Conservation (phyloP, 352 stramenopile genomes). For the Phytopythium kandeliae region DNA sequence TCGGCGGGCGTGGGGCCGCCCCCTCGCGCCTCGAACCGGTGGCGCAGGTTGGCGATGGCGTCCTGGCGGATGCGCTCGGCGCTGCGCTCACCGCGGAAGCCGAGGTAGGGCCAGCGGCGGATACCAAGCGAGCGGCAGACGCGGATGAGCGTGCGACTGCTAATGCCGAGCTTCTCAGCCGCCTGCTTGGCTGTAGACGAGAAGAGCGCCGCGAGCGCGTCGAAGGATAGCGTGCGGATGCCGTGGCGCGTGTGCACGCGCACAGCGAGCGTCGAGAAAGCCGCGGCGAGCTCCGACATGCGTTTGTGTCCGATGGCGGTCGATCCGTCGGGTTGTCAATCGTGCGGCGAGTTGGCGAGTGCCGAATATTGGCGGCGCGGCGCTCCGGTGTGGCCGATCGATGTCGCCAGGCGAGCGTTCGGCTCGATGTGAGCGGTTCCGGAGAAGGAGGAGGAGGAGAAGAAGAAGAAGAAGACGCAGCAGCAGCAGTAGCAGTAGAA, state of each 20-base stretch:
- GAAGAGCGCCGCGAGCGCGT: constrained; percentile 62
- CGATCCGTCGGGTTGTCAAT: too few relatives aligned
- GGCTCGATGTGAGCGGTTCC: too few relatives aligned
- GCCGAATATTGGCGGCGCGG: background rate
- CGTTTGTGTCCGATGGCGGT: too few relatives aligned
- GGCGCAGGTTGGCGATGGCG: constrained; percentile 69
- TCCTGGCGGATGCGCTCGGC: constrained; percentile 73
- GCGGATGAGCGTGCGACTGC: constrained; percentile 69
- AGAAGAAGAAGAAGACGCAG: background rate
- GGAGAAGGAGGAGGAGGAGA: background rate
- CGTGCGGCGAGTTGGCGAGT: constrained; percentile 2
- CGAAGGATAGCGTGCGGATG: constrained; percentile 78
- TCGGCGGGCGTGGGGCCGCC: constrained; percentile 25
- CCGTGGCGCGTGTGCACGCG: constrained; percentile 56
- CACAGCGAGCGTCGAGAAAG: constrained; percentile 52
- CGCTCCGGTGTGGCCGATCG: background rate
- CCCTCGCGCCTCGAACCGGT: constrained; percentile 54
- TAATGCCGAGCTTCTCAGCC: constrained; percentile 69
- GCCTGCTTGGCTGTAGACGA: constrained; percentile 73
- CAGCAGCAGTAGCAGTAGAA: too few relatives aligned
- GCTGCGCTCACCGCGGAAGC: constrained; percentile 77
- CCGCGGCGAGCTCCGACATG: constrained; percentile 33
- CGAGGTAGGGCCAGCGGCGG: constrained; percentile 71
- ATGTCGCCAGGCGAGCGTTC: background rate
- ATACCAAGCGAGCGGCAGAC: constrained; percentile 73